Conservation (phyloP, 169 alveolate species). For the Cystoisospora suis region DNA sequence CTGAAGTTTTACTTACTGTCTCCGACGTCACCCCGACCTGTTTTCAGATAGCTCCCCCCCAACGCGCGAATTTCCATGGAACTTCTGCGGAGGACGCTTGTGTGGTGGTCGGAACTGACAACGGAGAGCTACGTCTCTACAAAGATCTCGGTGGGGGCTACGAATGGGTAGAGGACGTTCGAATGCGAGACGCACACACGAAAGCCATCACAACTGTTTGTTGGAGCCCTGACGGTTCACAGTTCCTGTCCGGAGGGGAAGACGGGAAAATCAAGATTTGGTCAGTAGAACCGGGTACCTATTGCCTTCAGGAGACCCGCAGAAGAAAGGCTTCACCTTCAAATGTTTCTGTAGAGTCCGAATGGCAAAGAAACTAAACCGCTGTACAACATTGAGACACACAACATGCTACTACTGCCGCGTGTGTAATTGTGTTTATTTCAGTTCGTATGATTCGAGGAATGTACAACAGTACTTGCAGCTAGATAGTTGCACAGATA, state of each 20-base stretch:
- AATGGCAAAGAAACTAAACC: too few relatives aligned
- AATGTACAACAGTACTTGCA: too few relatives aligned
- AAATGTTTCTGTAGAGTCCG: too few relatives aligned
- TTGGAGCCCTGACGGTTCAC: not conserved
- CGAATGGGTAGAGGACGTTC: not conserved
- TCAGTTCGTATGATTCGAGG: too few relatives aligned
- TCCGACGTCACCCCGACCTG: not conserved
- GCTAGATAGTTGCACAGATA: too few relatives aligned
- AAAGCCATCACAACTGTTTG: not conserved
- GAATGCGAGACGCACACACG: not conserved
- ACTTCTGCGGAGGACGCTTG: not conserved
- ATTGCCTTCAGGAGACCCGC: too few relatives aligned
- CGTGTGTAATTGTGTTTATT: too few relatives aligned
- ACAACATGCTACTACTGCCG: too few relatives aligned
- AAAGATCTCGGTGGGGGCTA: not conserved
- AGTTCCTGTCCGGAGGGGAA: not conserved
- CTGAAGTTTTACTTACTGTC: not conserved
- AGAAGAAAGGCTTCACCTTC: too few relatives aligned
- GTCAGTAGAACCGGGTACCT: too few relatives aligned
- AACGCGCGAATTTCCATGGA: not conserved
- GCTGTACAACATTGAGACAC: too few relatives aligned
- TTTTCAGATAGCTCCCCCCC: not conserved
- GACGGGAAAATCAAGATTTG: not conserved
- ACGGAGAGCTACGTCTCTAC: not conserved
- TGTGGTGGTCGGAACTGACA: not conserved